Evolutionary conservation across 176 grass and related monocot genomes (phyloP).

Genomic region (Calamus simplicifolius): DNA sequence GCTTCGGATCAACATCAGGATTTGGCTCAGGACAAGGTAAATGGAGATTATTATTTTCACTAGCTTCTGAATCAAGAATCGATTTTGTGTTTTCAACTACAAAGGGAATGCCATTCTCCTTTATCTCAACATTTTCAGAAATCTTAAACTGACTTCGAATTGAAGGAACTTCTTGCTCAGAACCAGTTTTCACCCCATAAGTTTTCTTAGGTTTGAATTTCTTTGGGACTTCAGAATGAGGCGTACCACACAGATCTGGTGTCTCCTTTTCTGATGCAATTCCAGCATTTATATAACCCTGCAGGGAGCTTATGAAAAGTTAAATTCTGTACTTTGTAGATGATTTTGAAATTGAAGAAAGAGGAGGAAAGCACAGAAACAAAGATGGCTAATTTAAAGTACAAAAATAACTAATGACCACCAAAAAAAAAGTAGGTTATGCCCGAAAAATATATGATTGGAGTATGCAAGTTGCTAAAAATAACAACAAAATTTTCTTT

Average conservation of each 20-base stretch:
- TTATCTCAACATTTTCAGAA: conserved; percentile 14
- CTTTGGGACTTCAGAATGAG: conserved; percentile 35
- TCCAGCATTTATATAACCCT: conserved; percentile 99
- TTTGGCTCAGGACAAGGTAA: conserved; percentile 13
- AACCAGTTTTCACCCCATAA: conserved; percentile 24
- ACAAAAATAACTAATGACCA: no score
- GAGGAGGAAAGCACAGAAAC: no score
- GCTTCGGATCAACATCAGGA: conserved; percentile 8
- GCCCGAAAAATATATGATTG: no score
- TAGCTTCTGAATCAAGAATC: conserved; percentile 24
- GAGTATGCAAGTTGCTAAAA: no score
- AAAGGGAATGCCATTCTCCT: conserved; percentile 6
- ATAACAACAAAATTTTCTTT: no score
- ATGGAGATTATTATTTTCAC: conserved; percentile 18
- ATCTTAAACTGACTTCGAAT: conserved; percentile 23
- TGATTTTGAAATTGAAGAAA: no score
- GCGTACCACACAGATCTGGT: conserved; percentile 3
- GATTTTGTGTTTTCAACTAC: conserved; percentile 14
- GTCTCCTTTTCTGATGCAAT: conserved; percentile 48
- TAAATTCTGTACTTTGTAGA: neutral
- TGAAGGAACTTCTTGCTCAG: conserved; percentile 26
- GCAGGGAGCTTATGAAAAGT: conserved; percentile 20
- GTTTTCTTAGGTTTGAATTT: conserved; percentile 30
- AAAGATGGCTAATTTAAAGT: no score
- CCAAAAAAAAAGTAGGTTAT: no score